Percentiles rank a stretch among this genome's conserved stretches.
These are phyloP conservation scores for Typha latifolia DNA, from an alignment of 176 grass and related monocot genomes.

Conservation along the genomic window DNA sequence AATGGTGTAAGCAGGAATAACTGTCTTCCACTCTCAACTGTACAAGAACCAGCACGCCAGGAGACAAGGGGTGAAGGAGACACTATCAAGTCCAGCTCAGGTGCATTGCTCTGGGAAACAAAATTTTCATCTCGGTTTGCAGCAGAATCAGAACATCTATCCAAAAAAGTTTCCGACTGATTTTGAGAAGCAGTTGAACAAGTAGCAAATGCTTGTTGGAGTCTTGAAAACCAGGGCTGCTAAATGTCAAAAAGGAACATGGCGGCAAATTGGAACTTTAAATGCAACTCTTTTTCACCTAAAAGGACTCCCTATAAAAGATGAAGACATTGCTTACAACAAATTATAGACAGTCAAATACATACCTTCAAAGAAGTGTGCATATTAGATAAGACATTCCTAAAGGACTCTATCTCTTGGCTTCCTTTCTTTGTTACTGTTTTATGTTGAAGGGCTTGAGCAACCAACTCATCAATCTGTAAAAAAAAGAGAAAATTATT, in stretches of 20 bases:
- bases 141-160: slow-evolving; percentile 15
- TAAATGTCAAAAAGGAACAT: slow-evolving; percentile 14
- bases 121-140: slow-evolving; percentile 16
- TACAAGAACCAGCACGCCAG: slow-evolving; percentile 59
- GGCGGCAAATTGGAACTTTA: neutral
- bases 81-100: slow-evolving; percentile 34
- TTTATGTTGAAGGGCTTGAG: slow-evolving; percentile 40
- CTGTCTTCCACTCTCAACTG: slow-evolving; percentile 61
- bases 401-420: slow-evolving; percentile 74
- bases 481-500: slow-evolving; percentile 6
- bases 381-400: slow-evolving; percentile 45
- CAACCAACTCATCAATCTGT: slow-evolving; percentile 65
- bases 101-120: slow-evolving; percentile 14
- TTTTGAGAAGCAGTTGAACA: slow-evolving; percentile 20
- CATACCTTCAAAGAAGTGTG: slow-evolving; percentile 65
- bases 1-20: slow-evolving; percentile 81
- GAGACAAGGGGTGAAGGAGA: slow-evolving; percentile 93
- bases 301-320: neutral
- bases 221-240: slow-evolving; percentile 65
- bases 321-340: slow-evolving; percentile 5
- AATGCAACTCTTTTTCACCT: neutral
- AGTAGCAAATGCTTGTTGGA: slow-evolving; percentile 45
- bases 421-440: slow-evolving; percentile 34
- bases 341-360: neutral
- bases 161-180: slow-evolving; percentile 2